Percentiles rank a stretch among this genome's conserved stretches.
Evolutionary conservation across 805 yeast genomes (phyloP).

Genomic region (Starmera dryadoides): DNA sequence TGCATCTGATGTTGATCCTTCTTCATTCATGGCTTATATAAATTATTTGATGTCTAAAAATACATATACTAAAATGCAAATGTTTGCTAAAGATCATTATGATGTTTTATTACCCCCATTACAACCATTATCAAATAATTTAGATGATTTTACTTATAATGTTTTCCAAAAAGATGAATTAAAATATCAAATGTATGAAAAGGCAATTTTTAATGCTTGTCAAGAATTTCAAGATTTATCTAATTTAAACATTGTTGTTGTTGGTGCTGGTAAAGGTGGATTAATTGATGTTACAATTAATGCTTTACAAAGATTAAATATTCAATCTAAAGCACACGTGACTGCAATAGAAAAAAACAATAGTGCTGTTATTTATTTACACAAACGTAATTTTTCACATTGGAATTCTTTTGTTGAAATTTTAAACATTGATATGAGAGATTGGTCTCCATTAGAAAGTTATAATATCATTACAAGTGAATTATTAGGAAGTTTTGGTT

Average conservation of each 20-base stretch:
- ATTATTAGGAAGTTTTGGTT: constrained; percentile 85
- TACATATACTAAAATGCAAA: constrained; percentile 22
- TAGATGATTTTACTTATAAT: constrained; percentile 55
- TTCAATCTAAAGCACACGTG: constrained; percentile 23
- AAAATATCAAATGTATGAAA: constrained; percentile 58
- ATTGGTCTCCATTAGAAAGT: constrained; percentile 32
- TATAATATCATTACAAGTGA: constrained; percentile 70
- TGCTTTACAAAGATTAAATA: constrained; percentile 28
- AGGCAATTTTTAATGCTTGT: constrained; percentile 18
- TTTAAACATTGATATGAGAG: constrained; percentile 51
- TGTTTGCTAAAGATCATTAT: constrained; percentile 21
- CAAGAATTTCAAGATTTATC: constrained; percentile 11
- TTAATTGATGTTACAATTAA: constrained; percentile 48
- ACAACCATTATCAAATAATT: constrained; percentile 57
- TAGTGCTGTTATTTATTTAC: constrained; percentile 45
- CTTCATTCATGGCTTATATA: constrained; percentile 34
- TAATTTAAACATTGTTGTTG: constrained; percentile 42
- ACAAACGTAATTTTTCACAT: constrained; percentile 35
- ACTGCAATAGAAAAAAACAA: constrained; percentile 70
- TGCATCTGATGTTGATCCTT: constrained; percentile 23
- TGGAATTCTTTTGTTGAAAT: constrained; percentile 53
- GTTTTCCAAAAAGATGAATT: constrained; percentile 63
- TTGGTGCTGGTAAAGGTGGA: constrained; percentile 90
- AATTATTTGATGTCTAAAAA: constrained; percentile 30
- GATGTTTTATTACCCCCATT: constrained; percentile 44